Evolutionary conservation across 495 filamentous ascomycete species (phyloP).

Genomic region (Penicillium salamii): DNA sequence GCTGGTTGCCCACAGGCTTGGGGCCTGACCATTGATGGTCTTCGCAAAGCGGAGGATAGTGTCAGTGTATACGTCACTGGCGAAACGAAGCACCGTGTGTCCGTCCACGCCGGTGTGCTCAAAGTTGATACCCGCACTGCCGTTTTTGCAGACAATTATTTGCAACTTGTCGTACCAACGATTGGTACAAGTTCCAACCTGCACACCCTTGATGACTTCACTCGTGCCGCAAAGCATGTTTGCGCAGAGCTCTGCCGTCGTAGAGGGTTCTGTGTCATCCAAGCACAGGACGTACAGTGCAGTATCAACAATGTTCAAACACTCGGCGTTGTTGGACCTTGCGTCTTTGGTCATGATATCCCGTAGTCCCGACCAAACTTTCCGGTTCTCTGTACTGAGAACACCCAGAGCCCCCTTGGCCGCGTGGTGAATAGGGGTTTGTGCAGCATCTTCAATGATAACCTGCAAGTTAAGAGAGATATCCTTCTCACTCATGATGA

Average conservation of each 20-base stretch:
- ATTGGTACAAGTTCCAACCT: constrained; percentile 97
- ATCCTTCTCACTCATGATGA: constrained; percentile 97
- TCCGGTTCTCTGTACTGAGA: constrained; percentile 92
- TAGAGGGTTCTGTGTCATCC: constrained; percentile 84
- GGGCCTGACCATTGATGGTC: constrained; percentile 93
- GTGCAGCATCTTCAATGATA: constrained; percentile 83
- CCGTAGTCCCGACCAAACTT: constrained; percentile 87
- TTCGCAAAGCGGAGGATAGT: constrained; percentile 95
- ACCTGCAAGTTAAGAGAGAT: constrained; percentile 88
- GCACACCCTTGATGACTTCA: constrained; percentile 86
- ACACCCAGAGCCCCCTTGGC: constrained; percentile 93
- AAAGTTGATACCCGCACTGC: constrained; percentile 97
- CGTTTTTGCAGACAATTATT: constrained; percentile 99
- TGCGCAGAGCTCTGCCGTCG: constrained; percentile 76
- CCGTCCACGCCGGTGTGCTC: constrained; percentile 98
- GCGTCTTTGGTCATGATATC: constrained; percentile 86
- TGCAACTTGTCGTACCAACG: constrained; percentile 99
- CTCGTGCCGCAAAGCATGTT: constrained; percentile 98
- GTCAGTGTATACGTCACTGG: constrained; percentile 95
- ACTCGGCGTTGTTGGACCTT: constrained; percentile 91
- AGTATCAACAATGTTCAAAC: constrained; percentile 89
- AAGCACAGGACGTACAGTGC: constrained; percentile 90
- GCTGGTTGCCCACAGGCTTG: constrained; percentile 83
- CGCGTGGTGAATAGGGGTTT: constrained; percentile 88
- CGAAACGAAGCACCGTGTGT: constrained; percentile 93